Evolutionary conservation across 2,329 filamentous ascomycete species (phyloP), one percentile per base, ranked within the genome.

Genomic region (Dactylellina drechsleri): DNA sequence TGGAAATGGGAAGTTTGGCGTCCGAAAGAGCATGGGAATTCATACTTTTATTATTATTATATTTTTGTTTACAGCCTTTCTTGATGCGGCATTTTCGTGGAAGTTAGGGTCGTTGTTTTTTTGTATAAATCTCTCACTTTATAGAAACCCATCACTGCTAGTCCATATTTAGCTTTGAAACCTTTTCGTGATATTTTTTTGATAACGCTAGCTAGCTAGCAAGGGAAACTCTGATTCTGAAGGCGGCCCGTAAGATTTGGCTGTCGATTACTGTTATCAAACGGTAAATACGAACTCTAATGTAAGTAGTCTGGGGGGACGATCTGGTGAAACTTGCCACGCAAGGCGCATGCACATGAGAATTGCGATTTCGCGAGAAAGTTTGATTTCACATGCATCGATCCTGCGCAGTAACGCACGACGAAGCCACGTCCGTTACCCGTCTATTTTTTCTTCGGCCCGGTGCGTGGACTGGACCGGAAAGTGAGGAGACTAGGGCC

Each of bases 21-120:
- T 75, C 65, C 53, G 50, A 66, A 67, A 64, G 71, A 68, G 62
- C 71, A 68, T 75, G 62, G 62, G 57, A 75, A 57, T 50, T 50
- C 16, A 31, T 26, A 56, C n/a, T 45, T 36, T 23, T 23, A 2
- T 23, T 23, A 23, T 23, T 23, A 23, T 23, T 23, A 23, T 23
- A 12, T 50, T 57, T 58, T 58, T 67, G 41, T 47, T 49, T 49
- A 23, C 50, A 28, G 56, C 26, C 61, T 62, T 67, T 41, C 57
- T 57, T 36, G 57, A 36, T 56, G 43, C 36, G 43, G 61, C 61
- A 66, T 66, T 73, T 73, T 53, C 47, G 68, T 49, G 68, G 68
- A 61, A 49, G 49, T 73, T 62, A 36, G 31, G 31, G 31, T 36
- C 31, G 31, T 8, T 36, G 31, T 36, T 36, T 36, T 36, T 10